Evolutionary conservation across 805 yeast species (phyloP).

Genomic region (Myxozyma melibiosi): DNA sequence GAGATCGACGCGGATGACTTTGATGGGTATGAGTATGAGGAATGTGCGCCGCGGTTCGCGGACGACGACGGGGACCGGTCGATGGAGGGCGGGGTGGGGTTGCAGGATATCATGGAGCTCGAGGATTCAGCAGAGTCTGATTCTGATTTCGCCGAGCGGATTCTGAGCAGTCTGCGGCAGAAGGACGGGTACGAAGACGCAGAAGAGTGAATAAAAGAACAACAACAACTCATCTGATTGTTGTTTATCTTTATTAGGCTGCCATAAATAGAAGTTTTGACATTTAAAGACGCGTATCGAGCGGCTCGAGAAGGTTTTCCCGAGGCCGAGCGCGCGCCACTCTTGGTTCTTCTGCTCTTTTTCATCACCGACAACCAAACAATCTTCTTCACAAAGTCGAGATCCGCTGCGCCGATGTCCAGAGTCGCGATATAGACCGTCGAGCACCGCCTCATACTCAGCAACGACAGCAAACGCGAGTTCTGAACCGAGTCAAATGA

Average conservation of each 20-base stretch:
- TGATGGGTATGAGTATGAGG: slow-evolving; percentile 29
- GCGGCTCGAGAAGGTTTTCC: not conserved
- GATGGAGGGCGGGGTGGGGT: slow-evolving; percentile 6
- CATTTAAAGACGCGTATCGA: not conserved
- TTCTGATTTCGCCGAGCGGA: slow-evolving; percentile 8
- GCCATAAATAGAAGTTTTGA: too few relatives aligned
- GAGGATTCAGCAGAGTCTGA: slow-evolving; percentile 15
- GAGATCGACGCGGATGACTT: slow-evolving; percentile 30
- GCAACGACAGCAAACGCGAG: too few relatives aligned
- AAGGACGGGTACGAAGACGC: not conserved
- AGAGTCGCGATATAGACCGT: too few relatives aligned
- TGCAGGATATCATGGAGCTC: slow-evolving; percentile 26
- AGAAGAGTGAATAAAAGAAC: not conserved
- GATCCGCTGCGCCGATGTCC: too few relatives aligned
- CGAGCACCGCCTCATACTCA: too few relatives aligned
- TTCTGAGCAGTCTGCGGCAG: slow-evolving; percentile 5
- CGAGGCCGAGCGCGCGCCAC: not conserved
- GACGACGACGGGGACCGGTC: slow-evolving; percentile 31
- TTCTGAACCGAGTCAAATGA: too few relatives aligned
- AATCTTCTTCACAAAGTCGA: too few relatives aligned
- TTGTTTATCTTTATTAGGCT: too few relatives aligned
- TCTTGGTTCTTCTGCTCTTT: too few relatives aligned
- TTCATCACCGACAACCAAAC: too few relatives aligned
- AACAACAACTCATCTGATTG: too few relatives aligned
- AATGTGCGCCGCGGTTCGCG: slow-evolving; percentile 23